These are phyloP conservation scores for Crotalaria pallida DNA, from an alignment of 306 rosid genomes.

Conservation along the genomic window DNA sequence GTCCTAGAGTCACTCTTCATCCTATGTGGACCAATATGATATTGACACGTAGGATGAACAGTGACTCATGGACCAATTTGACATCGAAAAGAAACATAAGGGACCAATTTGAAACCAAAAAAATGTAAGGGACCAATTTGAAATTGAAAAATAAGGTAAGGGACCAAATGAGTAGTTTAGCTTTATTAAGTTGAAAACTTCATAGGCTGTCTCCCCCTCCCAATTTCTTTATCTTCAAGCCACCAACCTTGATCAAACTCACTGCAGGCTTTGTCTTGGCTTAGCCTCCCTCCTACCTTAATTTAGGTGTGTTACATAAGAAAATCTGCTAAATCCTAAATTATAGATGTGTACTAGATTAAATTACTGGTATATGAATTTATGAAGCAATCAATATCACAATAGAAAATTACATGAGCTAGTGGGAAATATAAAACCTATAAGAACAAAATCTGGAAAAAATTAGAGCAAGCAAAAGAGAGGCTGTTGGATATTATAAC, in stretches of 20 bases:
- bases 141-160: no score
- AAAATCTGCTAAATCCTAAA: neutral
- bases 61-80: no score
- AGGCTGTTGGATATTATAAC: constrained; percentile 28
- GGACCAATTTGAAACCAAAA: no score
- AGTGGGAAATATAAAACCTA: neutral
- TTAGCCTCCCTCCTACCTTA: neutral
- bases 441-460: neutral
- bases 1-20: no score
- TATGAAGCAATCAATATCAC: neutral
- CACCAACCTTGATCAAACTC: neutral
- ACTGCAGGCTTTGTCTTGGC: neutral
- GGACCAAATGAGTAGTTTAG: no score
- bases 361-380: constrained; percentile 12
- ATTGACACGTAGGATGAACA: no score
- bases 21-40: no score
- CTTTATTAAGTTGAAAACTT: no score
- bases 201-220: neutral
- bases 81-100: no score
- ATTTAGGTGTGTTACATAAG: neutral
- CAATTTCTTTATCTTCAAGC: neutral
- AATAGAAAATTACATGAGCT: neutral
- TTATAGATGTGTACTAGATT: neutral
- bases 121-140: no score
- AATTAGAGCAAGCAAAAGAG: constrained; percentile 2